A percentile compares a stretch with the other conserved stretches of the same genome.
phyloP scores from a whole-genome alignment of 768 basidiomycete species.

The Paxillus rubicundulus region DNA sequence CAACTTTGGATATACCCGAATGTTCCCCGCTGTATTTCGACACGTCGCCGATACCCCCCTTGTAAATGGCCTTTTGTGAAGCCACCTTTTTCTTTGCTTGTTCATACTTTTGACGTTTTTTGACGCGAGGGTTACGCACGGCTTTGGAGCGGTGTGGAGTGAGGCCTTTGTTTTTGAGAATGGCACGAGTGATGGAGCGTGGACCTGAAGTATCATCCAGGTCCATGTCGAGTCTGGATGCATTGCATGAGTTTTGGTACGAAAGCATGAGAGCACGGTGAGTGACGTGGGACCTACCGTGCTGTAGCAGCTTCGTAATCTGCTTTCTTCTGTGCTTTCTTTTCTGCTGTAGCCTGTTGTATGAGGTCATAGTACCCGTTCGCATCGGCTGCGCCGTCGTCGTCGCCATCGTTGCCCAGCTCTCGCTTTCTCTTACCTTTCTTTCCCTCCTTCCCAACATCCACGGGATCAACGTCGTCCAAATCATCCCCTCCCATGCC shows the following conservation, averaged over 20 bases:
- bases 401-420: conserved; percentile 39
- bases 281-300: conserved; percentile 43
- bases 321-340: conserved; percentile 76
- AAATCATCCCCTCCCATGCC: conserved; percentile 66
- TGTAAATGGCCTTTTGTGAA: conserved; percentile 91
- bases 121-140: conserved; percentile 95
- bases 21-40: conserved; percentile 88
- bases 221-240: conserved; percentile 30
- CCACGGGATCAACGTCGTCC: conserved; percentile 53
- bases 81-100: conserved; percentile 91
- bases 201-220: conserved; percentile 61
- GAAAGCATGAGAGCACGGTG: conserved; percentile 1
- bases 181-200: conserved; percentile 84
- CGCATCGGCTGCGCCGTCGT: conserved; percentile 45
- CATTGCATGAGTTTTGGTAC: conserved; percentile 5
- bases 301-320: conserved; percentile 70
- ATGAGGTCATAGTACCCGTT: conserved; percentile 93
- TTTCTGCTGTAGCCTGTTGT: conserved; percentile 65
- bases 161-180: conserved; percentile 91
- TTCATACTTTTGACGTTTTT: conserved; percentile 91
- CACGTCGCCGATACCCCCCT: conserved; percentile 73
- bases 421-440: conserved; percentile 39
- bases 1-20: conserved; percentile 87
- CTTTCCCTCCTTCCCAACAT: conserved; percentile 29
- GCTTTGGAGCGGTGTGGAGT: conserved; percentile 87